Percentiles rank a stretch among this genome's conserved stretches.
Evolutionary conservation across 345 rosid genomes (phyloP).

Genomic region (Sonneratia caseolaris): DNA sequence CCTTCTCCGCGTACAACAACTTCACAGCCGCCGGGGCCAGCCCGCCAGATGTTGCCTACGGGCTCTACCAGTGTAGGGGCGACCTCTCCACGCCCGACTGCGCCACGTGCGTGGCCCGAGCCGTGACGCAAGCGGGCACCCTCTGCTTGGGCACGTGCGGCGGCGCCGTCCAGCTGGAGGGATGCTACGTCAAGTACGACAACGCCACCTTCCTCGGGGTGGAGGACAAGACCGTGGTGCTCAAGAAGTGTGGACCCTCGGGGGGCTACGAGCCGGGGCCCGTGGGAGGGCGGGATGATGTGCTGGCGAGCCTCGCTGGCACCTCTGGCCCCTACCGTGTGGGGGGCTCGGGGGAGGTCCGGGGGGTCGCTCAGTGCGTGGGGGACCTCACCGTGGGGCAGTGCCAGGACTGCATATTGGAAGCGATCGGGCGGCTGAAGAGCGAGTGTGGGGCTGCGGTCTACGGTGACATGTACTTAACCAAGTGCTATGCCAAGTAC

Average conservation of each 20-base stretch:
- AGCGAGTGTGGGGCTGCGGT: constrained; percentile 54
- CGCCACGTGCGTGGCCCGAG: constrained; percentile 60
- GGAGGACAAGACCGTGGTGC: constrained; percentile 71
- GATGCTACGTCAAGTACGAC: constrained; percentile 78
- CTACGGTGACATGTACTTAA: constrained; percentile 63
- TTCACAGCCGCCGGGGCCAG: constrained; percentile 63
- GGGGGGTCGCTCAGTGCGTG: constrained; percentile 81
- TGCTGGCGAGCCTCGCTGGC: constrained; percentile 32
- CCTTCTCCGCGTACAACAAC: constrained; percentile 87
- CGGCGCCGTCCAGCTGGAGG: constrained; percentile 72
- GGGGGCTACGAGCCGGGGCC: constrained; percentile 44
- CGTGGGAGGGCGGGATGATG: constrained; percentile 49
- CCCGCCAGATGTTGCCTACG: constrained; percentile 62
- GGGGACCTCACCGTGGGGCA: constrained; percentile 54
- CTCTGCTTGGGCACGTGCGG: constrained; percentile 55
- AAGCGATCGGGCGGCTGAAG: constrained; percentile 65
- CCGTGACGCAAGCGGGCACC: constrained; percentile 38
- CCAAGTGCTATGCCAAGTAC: constrained; percentile 74
- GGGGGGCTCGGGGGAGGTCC: constrained; percentile 69
- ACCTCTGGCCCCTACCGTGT: constrained; percentile 48
- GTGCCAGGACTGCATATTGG: constrained; percentile 71
- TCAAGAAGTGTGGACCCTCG: constrained; percentile 81
- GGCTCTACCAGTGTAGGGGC: constrained; percentile 91
- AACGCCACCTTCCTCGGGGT: constrained; percentile 64
- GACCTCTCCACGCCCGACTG: constrained; percentile 93